A percentile compares a stretch with the other conserved stretches of the same genome.
phyloP scores from a whole-genome alignment of 805 yeast genomes.

The Deakozyma indianensis region DNA sequence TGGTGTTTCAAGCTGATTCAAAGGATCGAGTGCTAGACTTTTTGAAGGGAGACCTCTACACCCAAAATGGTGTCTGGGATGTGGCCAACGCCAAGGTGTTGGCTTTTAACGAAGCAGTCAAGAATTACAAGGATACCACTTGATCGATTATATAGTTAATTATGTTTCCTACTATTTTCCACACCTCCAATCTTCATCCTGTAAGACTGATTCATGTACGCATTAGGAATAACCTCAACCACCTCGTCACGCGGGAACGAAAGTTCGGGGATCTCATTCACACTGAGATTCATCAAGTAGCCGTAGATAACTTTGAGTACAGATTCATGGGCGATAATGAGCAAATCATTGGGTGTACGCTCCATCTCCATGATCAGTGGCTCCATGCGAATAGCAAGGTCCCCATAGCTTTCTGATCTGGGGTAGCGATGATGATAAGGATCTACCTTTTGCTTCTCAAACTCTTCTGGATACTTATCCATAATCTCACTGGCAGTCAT shows the following conservation, averaged over 20 bases:
- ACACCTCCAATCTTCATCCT: slow-evolving; percentile 3
- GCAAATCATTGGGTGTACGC: slow-evolving; percentile 62
- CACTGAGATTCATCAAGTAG: slow-evolving; percentile 83
- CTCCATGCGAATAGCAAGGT: slow-evolving; percentile 85
- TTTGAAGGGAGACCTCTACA: not conserved
- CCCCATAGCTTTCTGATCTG: slow-evolving; percentile 91
- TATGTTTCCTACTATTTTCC: too few relatives aligned
- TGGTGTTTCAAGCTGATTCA: not conserved
- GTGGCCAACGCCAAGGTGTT: not conserved
- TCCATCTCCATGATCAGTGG: slow-evolving; percentile 90
- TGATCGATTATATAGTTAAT: too few relatives aligned
- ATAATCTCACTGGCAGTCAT: slow-evolving; percentile 46
- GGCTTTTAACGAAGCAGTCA: not conserved
- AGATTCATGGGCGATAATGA: slow-evolving; percentile 88
- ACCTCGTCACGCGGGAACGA: slow-evolving; percentile 70
- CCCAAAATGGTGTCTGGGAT: not conserved
- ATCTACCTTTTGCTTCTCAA: slow-evolving; percentile 47
- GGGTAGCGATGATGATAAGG: slow-evolving; percentile 91
- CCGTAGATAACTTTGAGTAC: slow-evolving; percentile 84
- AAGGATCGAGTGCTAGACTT: not conserved
- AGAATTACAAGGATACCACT: too few relatives aligned
- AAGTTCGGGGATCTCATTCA: slow-evolving; percentile 70
- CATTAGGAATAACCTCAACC: slow-evolving; percentile 76
- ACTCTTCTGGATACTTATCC: slow-evolving; percentile 53
- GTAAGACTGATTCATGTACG: slow-evolving; percentile 44